Evolutionary conservation across 2,329 filamentous ascomycete genomes (phyloP), one percentile per base, ranked within the genome.

Genomic region (Diaporthe longicolla): DNA sequence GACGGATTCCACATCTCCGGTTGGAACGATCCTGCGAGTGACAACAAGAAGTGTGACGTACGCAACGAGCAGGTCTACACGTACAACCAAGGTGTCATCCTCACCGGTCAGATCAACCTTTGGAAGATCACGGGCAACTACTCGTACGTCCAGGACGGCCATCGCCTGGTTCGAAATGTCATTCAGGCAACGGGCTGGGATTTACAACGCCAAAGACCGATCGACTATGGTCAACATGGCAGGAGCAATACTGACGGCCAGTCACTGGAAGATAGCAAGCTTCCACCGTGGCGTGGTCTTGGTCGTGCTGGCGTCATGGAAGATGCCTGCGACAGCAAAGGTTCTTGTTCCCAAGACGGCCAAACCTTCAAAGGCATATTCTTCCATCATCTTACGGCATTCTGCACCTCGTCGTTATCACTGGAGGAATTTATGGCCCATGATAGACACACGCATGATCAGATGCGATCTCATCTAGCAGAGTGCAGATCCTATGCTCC

Each of bases 311-410:
- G 96, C 2, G 89, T 98, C 37, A 83, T 98, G 55, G 95, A 98
- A 81, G 96, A 98, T 63, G 84, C 88, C 48, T 98, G 96, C 80
- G 96, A 98, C 81, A 89, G 91, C 3, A 85, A 84, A 24, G 94
- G 90, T 4, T 88, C 85, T 55, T 98, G 95, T 82, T 95, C 91
- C 24, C 95, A 98, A 81, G 90, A 98, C 78, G 89, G 89, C 0
- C 95, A 98, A 79, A 95, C 94, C 0, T 98, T 98, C 89, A 98
- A 98, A 82, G 94, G 94, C 37, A 96, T 98, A 73, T 98, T 95
- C 86, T 97, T 98, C 84, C 94, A 97, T 80, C 96, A 98, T 80
- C 86, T 98, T 3, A 89, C 91, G 0, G 84, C 90, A 0, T 98
- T 98, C 81, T 98, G 96, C 82, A 87, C 88, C 6, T 88, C 91